phyloP scores from a whole-genome alignment of 23 red algal species.

The Gracilaria caudata region DNA sequence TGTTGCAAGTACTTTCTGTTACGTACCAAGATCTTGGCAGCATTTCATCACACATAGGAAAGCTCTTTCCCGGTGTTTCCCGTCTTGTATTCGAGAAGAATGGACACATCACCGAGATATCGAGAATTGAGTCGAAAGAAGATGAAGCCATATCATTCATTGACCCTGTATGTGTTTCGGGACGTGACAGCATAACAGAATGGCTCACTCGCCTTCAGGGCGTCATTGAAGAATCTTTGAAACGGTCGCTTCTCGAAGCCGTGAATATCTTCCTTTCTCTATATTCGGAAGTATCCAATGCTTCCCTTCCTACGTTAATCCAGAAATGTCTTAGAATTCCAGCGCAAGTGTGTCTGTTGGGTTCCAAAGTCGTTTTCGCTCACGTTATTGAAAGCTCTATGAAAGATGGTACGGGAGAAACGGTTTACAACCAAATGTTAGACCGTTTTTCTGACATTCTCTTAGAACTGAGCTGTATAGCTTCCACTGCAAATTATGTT shows the following conservation, averaged over 20 bases:
- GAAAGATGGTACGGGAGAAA: not conserved
- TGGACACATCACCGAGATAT: constrained; percentile 14
- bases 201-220: constrained; percentile 36
- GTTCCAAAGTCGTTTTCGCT: constrained; percentile 41
- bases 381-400: constrained; percentile 20
- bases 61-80: constrained; percentile 70
- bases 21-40: constrained; percentile 12
- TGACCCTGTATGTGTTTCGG: constrained; percentile 33
- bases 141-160: constrained; percentile 45
- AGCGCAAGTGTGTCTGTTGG: constrained; percentile 45
- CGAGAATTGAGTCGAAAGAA: constrained; percentile 28
- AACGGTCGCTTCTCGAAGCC: constrained; percentile 3
- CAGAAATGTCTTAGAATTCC: constrained; percentile 20
- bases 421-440: not conserved
- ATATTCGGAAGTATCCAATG: constrained; percentile 6
- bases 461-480: not conserved
- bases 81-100: constrained; percentile 12
- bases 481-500: not conserved
- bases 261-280: not conserved
- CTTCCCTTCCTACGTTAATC: not conserved
- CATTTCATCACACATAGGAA: constrained; percentile 45
- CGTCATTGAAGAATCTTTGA: constrained; percentile 9
- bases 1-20: constrained; percentile 66
- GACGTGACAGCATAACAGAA: not conserved
- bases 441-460: not conserved